These are phyloP conservation scores for Daldinia vernicosa DNA, from an alignment of 495 filamentous ascomycete genomes.

Conservation along the genomic window DNA sequence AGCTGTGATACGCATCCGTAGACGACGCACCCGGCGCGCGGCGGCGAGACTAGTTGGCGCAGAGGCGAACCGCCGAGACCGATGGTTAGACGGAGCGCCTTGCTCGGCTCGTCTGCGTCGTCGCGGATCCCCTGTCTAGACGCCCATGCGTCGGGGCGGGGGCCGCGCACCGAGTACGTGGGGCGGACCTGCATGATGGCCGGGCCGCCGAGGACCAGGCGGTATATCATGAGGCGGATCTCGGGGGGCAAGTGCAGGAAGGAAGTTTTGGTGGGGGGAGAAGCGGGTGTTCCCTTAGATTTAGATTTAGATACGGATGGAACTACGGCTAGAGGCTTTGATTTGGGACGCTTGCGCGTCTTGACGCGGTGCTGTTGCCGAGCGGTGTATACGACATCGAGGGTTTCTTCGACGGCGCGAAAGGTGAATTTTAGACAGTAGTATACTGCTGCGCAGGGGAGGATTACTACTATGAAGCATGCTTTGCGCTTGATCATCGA, in stretches of 20 bases:
- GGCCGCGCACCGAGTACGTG: constrained; percentile 13
- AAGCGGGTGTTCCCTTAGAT: not conserved
- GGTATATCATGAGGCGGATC: constrained; percentile 34
- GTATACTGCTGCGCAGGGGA: constrained; percentile 6
- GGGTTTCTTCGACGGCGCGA: not conserved
- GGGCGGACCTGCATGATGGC: constrained; percentile 16
- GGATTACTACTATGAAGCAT: not conserved
- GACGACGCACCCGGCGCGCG: constrained; percentile 18
- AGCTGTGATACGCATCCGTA: constrained; percentile 3
- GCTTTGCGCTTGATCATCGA: not conserved
- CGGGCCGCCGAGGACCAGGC: not conserved
- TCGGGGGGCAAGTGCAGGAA: constrained; percentile 35
- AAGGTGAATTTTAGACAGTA: constrained; percentile 2
- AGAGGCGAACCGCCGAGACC: constrained; percentile 26
- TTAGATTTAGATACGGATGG: not conserved
- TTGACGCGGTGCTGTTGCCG: not conserved
- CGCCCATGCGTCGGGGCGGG: constrained; percentile 13
- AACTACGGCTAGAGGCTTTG: constrained; percentile 18
- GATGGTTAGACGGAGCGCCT: constrained; percentile 9
- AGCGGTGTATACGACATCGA: not conserved
- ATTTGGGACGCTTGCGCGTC: constrained; percentile 12
- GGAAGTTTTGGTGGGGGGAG: constrained; percentile 1
- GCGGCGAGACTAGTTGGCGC: constrained; percentile 11
- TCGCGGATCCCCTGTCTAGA: constrained; percentile 26
- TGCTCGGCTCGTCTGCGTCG: constrained; percentile 29